Conservation (phyloP, 208 protist genomes). For the Lotmaria passim region DNA sequence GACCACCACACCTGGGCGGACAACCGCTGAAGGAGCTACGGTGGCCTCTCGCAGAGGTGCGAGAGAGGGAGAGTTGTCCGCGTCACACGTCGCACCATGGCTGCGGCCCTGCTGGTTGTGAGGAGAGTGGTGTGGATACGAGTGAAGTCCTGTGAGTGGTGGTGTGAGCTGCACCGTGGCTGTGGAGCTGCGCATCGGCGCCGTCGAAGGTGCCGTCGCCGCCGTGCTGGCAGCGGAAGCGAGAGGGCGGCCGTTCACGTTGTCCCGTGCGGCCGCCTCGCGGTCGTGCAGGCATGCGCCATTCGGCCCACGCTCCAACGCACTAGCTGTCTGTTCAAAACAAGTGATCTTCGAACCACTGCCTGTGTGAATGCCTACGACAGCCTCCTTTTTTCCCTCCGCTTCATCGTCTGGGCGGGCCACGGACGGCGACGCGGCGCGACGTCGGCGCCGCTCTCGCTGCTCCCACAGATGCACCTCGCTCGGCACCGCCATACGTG, state of each 20-base stretch:
- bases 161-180: no score
- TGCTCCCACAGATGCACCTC: conserved; percentile 29
- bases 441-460: conserved; percentile 29
- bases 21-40: conserved; percentile 10
- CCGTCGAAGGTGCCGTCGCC: neutral
- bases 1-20: neutral
- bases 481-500: conserved; percentile 12
- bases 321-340: no score
- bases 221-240: conserved; percentile 5
- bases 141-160: neutral
- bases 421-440: conserved; percentile 37
- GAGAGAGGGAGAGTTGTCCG: conserved; percentile 8
- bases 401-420: conserved; percentile 33
- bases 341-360: no score
- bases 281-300: no score
- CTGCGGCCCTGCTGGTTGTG: neutral
- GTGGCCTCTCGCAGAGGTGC: conserved; percentile 16
- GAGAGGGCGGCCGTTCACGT: neutral
- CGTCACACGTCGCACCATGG: neutral
- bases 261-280: no score
- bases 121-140: neutral
- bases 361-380: no score
- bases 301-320: no score
- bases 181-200: neutral
- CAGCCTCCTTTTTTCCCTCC: neutral